Conservation (phyloP, 225 moss, liverwort and hornwort species). For the Anthoceros angustus region DNA sequence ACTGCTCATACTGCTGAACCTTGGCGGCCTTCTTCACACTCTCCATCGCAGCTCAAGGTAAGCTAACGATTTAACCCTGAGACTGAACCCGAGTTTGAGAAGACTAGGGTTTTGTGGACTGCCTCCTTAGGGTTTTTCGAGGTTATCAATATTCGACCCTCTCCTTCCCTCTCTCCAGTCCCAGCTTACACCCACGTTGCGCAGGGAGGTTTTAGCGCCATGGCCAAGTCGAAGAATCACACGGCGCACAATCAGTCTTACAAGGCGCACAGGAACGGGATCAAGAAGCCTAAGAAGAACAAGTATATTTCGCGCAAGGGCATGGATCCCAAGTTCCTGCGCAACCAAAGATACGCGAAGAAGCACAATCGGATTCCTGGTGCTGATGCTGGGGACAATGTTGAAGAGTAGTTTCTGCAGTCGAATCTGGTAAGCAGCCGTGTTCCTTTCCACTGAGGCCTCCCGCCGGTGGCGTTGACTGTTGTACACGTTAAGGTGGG, state of each 20-base stretch:
- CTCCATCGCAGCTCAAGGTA: too few relatives aligned
- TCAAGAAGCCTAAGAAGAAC: conserved; percentile 89
- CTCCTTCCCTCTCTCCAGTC: too few relatives aligned
- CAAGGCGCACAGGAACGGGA: conserved; percentile 89
- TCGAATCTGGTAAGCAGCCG: background rate
- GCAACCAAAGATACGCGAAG: conserved; percentile 93
- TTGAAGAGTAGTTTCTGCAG: conserved; percentile 32
- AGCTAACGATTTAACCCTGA: too few relatives aligned
- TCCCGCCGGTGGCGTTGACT: background rate
- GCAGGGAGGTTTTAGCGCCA: conserved; percentile 12
- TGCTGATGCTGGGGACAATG: conserved; percentile 29
- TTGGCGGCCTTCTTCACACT: conserved; percentile 16
- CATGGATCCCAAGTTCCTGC: conserved; percentile 90
- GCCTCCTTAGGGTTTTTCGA: too few relatives aligned
- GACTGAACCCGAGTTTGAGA: too few relatives aligned
- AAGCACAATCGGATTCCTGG: conserved; percentile 65
- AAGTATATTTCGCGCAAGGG: conserved; percentile 82
- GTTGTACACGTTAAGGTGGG: background rate
- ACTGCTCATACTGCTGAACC: conserved; percentile 36
- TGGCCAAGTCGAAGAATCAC: conserved; percentile 94
- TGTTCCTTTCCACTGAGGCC: background rate
- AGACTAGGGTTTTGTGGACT: too few relatives aligned
- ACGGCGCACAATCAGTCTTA: conserved; percentile 93
- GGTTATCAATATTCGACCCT: too few relatives aligned
- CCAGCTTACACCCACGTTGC: too few relatives aligned